These are phyloP conservation scores for Saitoella complicata DNA, from an alignment of 805 yeast genomes.

Conservation along the genomic window DNA sequence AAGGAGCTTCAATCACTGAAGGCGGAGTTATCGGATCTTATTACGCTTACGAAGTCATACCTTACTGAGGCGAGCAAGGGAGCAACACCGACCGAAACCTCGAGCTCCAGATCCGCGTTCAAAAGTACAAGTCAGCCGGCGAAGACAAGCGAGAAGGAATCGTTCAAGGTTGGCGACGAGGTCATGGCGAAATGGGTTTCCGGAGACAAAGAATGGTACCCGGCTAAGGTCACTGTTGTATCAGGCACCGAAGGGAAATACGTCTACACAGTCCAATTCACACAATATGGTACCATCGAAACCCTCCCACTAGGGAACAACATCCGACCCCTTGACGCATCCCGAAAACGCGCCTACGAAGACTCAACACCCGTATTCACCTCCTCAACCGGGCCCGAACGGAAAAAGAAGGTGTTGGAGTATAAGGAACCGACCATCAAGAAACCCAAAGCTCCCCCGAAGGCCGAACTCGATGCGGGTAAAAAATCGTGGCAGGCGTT, in stretches of 20 bases:
- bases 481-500: constrained; percentile 19
- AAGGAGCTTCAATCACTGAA: constrained; percentile 17
- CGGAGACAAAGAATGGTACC: constrained; percentile 17
- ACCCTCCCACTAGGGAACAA: constrained; percentile 12
- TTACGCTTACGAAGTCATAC: constrained; percentile 13
- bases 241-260: constrained; percentile 17
- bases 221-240: constrained; percentile 16
- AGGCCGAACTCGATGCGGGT: constrained; percentile 9
- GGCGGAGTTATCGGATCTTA: constrained; percentile 18
- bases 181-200: constrained; percentile 18
- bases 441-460: no score
- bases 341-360: not conserved
- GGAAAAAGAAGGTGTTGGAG: not conserved
- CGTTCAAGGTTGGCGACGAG: constrained; percentile 11
- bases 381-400: not conserved
- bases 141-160: not conserved
- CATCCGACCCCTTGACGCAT: not conserved
- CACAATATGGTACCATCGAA: constrained; percentile 11
- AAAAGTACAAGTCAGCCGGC: constrained; percentile 1
- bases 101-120: not conserved
- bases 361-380: not conserved
- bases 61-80: not conserved
- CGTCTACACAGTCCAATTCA: constrained; percentile 16
- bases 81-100: constrained; percentile 3
- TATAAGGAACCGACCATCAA: no score